Percentiles rank a stretch among this genome's conserved stretches.
Conservation (phyloP, 2,329 filamentous ascomycete genomes). For the Aspergillus phoenicis region DNA sequence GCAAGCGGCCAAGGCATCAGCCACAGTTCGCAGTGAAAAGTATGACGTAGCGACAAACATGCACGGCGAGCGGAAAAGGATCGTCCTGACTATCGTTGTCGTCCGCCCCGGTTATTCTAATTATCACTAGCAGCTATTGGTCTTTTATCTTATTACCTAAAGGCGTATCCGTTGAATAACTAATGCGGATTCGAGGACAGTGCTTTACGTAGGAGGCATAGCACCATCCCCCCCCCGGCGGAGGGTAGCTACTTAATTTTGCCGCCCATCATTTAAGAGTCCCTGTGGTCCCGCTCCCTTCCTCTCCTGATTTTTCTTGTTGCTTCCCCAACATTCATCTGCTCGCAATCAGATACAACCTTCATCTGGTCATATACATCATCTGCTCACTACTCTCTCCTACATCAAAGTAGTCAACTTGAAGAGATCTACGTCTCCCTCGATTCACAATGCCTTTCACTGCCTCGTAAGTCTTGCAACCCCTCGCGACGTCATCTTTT, state of each 20-base stretch:
- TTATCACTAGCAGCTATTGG: conserved; percentile 1
- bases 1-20: conserved; percentile 5
- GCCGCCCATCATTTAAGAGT: conserved; percentile 9
- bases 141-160: conserved; percentile 1
- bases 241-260: conserved; percentile 7
- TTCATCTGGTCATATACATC: neutral
- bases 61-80: neutral
- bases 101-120: neutral
- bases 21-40: conserved; percentile 13
- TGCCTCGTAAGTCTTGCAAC: conserved; percentile 47
- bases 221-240: neutral
- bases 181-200: neutral
- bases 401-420: conserved; percentile 15
- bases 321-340: conserved; percentile 3
- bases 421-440: conserved; percentile 31
- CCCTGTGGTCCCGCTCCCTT: conserved; percentile 9
- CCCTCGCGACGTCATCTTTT: neutral
- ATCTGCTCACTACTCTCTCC: neutral
- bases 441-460: conserved; percentile 51
- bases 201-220: conserved; percentile 4
- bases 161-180: neutral
- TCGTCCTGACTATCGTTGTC: conserved; percentile 3
- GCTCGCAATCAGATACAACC: neutral
- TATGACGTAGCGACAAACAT: conserved; percentile 14
- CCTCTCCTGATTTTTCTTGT: conserved; percentile 1